Evolutionary conservation across 1,284 basidiomycete species (phyloP).

Genomic region (Xerocomus minutiporus): DNA sequence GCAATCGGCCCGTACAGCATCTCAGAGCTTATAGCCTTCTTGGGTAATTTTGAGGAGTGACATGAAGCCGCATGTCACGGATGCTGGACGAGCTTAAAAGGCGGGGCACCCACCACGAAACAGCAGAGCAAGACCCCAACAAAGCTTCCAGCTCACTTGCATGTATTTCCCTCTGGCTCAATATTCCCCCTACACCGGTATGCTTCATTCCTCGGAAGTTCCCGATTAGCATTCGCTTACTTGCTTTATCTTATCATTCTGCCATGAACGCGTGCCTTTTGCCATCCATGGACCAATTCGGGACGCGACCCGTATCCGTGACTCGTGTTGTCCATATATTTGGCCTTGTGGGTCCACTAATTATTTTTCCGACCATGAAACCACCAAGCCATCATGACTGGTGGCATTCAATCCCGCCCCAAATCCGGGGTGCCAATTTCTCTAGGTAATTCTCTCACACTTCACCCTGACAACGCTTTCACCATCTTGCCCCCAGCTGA

Average conservation of each 20-base stretch:
- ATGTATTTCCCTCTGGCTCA: constrained; percentile 10
- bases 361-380: constrained; percentile 31
- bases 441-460: constrained; percentile 14
- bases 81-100: constrained; percentile 24
- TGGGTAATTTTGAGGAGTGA: constrained; percentile 25
- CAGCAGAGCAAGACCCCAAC: constrained; percentile 11
- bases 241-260: constrained; percentile 22
- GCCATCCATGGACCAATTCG: background rate
- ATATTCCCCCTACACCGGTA: constrained; percentile 3
- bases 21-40: constrained; percentile 15
- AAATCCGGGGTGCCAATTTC: constrained; percentile 8
- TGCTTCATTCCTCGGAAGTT: constrained; percentile 14
- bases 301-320: constrained; percentile 15
- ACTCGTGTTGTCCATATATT: constrained; percentile 29
- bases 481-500: constrained; percentile 25
- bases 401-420: constrained; percentile 20
- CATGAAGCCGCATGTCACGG: constrained; percentile 13
- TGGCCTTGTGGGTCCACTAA: constrained; percentile 31
- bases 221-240: constrained; percentile 18
- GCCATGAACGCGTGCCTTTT: background rate
- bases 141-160: background rate
- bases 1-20: constrained; percentile 19
- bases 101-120: constrained; percentile 5
- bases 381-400: constrained; percentile 23
- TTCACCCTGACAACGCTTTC: constrained; percentile 10